Evolutionary conservation across 2,329 filamentous ascomycete species (phyloP), one percentile per base, ranked within the genome.

Genomic region (Penicillium sumatraense): DNA sequence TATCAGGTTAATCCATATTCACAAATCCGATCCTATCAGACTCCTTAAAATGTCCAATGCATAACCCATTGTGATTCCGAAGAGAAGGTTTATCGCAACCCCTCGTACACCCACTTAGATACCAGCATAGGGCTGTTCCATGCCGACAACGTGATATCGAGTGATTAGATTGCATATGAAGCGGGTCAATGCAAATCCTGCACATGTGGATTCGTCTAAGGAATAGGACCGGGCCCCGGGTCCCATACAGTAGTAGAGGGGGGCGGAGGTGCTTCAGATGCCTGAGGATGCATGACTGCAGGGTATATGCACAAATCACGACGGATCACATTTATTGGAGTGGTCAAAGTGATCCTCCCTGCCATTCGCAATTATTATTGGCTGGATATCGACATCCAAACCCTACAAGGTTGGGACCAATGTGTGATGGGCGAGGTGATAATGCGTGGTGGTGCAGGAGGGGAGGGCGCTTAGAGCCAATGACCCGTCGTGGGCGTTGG

Each of bases 391-490:
- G 7, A 18, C 45, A 50, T 9, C 13, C 3, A 36, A 42, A 21
- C 33, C 36, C 52, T 40, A 44, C 44, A 46, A 58, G 51, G 40
- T 60, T 60, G 57, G 49, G 49, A 56, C 57, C 53, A 56, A 53
- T 40, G 50, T 52, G 63, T 66, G 63, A 66, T 57, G 48, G 41
- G 38, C 24, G 45, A 24, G 45, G 62, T 63, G 59, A 65, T 61
- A 45, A 51, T 65, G 61, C 59, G 24, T 26, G 18, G 49, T 44
- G 49, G 29, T 66, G 63, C 63, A 66, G 59, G 18, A n/a, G 24
- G 4, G 13, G 46, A 54, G 49, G 63, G 63, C 63, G 63, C 63
- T 52, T 64, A 59, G 56, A 53, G 38, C n/a, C n/a, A n/a, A n/a
- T n/a, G n/a, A n/a, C n/a, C n/a, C n/a, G n/a, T n/a, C 20, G 21